Evolutionary conservation across 139 green algal species (phyloP), one percentile per base, ranked within the genome.

Genomic region (Coelastrella sp.): DNA sequence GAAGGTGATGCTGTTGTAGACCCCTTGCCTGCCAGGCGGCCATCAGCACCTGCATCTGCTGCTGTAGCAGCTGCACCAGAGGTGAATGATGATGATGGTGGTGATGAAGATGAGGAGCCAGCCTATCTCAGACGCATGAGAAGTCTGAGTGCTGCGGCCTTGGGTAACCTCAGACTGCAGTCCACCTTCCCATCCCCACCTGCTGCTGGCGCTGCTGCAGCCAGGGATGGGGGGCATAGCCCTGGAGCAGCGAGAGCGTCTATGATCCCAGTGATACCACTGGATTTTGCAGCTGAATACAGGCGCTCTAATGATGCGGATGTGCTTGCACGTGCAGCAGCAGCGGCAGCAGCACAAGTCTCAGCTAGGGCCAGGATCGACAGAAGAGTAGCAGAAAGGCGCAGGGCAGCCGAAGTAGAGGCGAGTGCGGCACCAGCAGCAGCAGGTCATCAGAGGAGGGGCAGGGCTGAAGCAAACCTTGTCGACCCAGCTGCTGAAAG

Each of bases 291-390:
- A 22, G 65, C 65, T 22, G 65, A 73, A 22, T 15, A 73, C 15
- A 17, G 14, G 15, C 14, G 65, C 14, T 3, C 72, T 12, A 25
- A 24, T 12, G 72, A 78, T 78, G 20, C 72, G 20, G 72, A 25
- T 78, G 72, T 27, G 72, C 65, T 15, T 17, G 72, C 20, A 49
- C 20, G 22, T 27, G 72, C 22, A 12, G 8, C 17, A 68, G 78
- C 81, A 59, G n/a, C 60, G 17, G 81, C 81, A 24, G 61, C 81
- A 86, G 81, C 81, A 86, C n/a, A 65, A 60, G 81, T 59, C 14
- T 19, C 56, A 59, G 58, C 60, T 74, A 24, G 10, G 74, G 72
- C 27, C 20, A 74, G 81, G 58, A 59, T n/a, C 22, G 19, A 35
- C 12, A 22, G 57, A 14, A 70, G 24, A 20, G 20, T 58, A 66